Base-by-base conservation (phyloP, 306 rosid species). In the Begonia masoniana region DNA sequence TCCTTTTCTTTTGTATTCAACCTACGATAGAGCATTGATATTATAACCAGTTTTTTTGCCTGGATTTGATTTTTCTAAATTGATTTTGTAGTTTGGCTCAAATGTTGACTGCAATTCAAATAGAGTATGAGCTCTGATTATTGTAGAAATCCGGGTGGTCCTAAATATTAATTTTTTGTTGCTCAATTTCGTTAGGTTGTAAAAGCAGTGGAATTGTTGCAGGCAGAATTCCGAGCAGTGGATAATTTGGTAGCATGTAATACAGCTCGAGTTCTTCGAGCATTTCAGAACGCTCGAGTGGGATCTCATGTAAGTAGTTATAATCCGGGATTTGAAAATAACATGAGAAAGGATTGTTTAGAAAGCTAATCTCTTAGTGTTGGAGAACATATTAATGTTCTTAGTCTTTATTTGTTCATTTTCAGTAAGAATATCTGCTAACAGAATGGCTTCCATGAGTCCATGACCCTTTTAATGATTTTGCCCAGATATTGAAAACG, bases 201-300 rank as follows among this genome's bases (percentile, higher is more conserved):
- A 21, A 72, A 78, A 71, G 95, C 97, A 24, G 95, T 80, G 50
- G 85, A 74, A 61, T 66, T 84, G 12, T 74, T 89, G 70, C 66
- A 78, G 66, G 63, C 75, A 19, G 93, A 84, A 78, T 88, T 84
- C 73, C 79, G 85, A 70, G 87, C 73, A 11, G 87, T 88, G 57
- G 97, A 88, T 76, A 68, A 75, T 76, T 72, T 88, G 79, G 95
- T 82, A 48, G 97, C 97, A 10, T 54, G 66, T 71, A 88, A 84
- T 64, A 74, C 88, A 26, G 56, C 61, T 43, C 94, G 83, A 47
- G 95, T 79, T 62, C 88, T 88, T 31, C 73, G 76, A 64, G 93
- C 95, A 66, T 88, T 82, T 67, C 93, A 78, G 62, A 76, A 80
- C 62, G 87, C 79, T 52, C 80, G 94, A 69, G 72, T 88, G 77